phyloP scores from a whole-genome alignment of 441 rosid genomes.

The Isatis lusitanica region DNA sequence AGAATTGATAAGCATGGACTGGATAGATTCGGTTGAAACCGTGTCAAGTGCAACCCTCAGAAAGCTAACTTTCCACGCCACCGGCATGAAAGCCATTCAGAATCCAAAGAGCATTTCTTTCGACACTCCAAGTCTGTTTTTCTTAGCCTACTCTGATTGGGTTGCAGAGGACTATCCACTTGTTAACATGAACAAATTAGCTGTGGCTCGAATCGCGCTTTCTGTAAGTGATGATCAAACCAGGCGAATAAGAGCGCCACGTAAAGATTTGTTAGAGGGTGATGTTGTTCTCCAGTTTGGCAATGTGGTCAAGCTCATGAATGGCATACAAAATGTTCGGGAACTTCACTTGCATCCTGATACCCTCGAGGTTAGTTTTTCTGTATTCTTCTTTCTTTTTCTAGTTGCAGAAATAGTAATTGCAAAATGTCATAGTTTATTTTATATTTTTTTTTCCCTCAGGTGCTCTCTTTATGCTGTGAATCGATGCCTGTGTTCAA shows the following conservation, averaged over 20 bases:
- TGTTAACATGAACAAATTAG: not conserved
- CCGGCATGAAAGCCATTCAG: not conserved
- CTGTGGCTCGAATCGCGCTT: not conserved
- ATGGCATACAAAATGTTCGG: not conserved
- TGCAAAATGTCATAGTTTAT: not conserved
- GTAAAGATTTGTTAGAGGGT: not conserved
- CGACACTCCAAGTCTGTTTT: not conserved
- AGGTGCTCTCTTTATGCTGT: constrained; percentile 27
- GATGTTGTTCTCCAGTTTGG: not conserved
- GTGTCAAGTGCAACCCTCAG: not conserved
- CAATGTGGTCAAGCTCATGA: not conserved
- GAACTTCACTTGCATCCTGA: not conserved
- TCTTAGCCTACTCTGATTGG: not conserved
- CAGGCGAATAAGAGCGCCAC: not conserved
- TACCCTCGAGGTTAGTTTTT: constrained; percentile 5
- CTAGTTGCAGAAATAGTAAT: not conserved
- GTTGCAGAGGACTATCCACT: constrained; percentile 1
- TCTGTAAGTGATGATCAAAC: not conserved
- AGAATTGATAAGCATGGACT: not conserved
- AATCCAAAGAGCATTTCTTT: constrained; percentile 2
- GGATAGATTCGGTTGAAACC: not conserved
- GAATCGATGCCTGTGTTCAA: constrained; percentile 23
- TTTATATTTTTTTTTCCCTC: not conserved
- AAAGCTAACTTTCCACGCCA: not conserved
- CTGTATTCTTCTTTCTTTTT: not conserved